A percentile compares a stretch with the other conserved stretches of the same genome.
phyloP scores from a whole-genome alignment of 139 green algal genomes.

The Chlamydomonas sp. region DNA sequence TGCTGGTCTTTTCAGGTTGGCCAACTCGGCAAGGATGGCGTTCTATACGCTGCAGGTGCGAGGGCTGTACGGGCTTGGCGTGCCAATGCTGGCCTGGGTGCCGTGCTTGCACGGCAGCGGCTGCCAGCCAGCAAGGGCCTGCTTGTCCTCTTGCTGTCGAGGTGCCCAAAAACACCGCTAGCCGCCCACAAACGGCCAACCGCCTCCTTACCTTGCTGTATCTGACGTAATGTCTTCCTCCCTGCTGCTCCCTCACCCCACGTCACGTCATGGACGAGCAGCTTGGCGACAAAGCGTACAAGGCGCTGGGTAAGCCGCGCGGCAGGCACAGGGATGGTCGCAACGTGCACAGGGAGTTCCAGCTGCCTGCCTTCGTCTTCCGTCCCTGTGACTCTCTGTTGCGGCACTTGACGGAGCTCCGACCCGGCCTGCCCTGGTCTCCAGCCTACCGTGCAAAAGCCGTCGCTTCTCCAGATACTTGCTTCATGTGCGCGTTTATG shows the following conservation, averaged over 20 bases:
- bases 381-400: too few species aligned
- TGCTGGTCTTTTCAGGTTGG: background rate
- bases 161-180: background rate
- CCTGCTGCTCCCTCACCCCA: background rate
- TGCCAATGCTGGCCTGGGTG: background rate
- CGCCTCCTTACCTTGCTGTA: too few species aligned
- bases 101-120: background rate
- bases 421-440: too few species aligned
- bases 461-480: too few species aligned
- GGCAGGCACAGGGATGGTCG: too few species aligned
- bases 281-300: background rate
- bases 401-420: too few species aligned
- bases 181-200: too few species aligned
- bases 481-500: too few species aligned
- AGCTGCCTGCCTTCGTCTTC: too few species aligned
- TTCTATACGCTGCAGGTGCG: slow-evolving; percentile 35
- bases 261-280: background rate
- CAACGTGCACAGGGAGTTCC: background rate
- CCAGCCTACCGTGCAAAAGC: too few species aligned
- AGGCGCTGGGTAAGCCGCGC: slow-evolving; percentile 1
- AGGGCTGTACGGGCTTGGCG: background rate
- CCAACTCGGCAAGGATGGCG: background rate
- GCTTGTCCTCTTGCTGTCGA: background rate
- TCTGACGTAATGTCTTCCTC: too few species aligned
- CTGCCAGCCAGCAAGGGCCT: background rate